Base-by-base conservation (phyloP, 495 filamentous ascomycete species). In the Baudoinia panamericana region DNA sequence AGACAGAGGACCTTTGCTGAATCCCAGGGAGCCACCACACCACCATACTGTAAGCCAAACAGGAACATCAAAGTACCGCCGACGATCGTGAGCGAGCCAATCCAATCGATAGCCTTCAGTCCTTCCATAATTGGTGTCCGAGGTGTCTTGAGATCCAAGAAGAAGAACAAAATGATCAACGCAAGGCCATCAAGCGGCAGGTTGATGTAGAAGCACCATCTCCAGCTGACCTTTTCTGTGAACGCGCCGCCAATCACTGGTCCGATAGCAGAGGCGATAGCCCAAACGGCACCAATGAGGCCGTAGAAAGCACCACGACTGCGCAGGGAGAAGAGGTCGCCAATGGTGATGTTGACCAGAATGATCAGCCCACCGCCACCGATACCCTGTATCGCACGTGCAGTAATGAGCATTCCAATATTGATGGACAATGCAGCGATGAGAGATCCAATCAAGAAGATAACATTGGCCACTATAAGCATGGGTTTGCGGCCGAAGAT, bases 401-500 rank as follows among this genome's bases (percentile, higher is more conserved):
- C 82, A 1, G 71, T 72, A 32, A 94, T 69, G 39, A 93, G 66
- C 73, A 86, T 84, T 22, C 69, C 65, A 47, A 93, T 75, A 34
- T 66, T 78, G 23, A 64, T 65, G 13, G 77, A 69, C 23, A 84
- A 51, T 1, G 72, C 85, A 39, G 78, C 75, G 28, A 92, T 65
- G 43, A 93, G 60, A 45, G 75, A 81, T 3, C 78, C 83, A 8
- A 84, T 56, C 49, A 88, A 74, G 64, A 93, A 94, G 18, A 83
- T 56, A 17, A 66, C 60, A 28, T 78, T 82, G 25, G 83, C 81
- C 1, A 77, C 38, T 8, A 94, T 62, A 32, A 93, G 64, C 36
- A 90, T 78, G 2, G 71, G 74, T 53, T 92, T 94, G 18, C 85
- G 72, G 0, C 85, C 85, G 69, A 76, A 92, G 41, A 93, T 88